Conservation (phyloP, 2,329 filamentous ascomycete genomes). For the Kalaharituber pfeilii region DNA sequence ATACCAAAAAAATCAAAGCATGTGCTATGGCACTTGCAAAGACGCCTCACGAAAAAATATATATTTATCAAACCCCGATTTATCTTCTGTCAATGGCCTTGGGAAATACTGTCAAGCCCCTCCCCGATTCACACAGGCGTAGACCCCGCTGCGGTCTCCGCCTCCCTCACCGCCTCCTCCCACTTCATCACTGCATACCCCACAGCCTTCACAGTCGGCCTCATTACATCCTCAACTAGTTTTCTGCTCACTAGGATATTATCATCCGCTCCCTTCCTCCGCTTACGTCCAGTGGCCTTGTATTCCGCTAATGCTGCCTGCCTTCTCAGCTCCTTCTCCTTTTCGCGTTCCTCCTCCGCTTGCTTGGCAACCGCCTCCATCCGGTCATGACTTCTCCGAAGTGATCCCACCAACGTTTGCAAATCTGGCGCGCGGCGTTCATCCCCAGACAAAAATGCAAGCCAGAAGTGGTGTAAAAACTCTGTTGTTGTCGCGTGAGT, state of each 20-base stretch:
- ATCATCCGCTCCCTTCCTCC: conserved; percentile 41
- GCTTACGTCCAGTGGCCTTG: conserved; percentile 55
- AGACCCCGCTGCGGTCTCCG: conserved; percentile 22
- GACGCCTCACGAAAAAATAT: no score
- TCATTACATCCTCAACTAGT: conserved; percentile 59
- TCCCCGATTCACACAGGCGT: no score
- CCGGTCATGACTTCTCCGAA: conserved; percentile 57
- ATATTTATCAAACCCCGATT: no score
- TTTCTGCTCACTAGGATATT: conserved; percentile 56
- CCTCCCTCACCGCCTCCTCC: conserved; percentile 50
- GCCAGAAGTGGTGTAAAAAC: conserved; percentile 96
- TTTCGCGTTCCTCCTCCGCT: conserved; percentile 56
- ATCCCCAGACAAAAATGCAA: conserved; percentile 75
- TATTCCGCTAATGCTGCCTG: conserved; percentile 53
- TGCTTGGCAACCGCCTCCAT: conserved; percentile 65
- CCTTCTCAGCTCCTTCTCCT: conserved; percentile 48
- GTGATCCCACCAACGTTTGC: conserved; percentile 62
- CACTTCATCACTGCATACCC: conserved; percentile 55
- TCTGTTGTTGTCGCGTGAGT: conserved; percentile 89
- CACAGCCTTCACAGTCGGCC: conserved; percentile 54
- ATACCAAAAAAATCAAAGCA: no score
- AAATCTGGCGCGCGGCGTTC: conserved; percentile 63
- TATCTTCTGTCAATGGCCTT: no score
- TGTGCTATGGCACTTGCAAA: no score
- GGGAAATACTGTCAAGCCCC: no score